Percentiles rank a stretch among this genome's conserved stretches.
Evolutionary conservation across 805 yeast species (phyloP).

Genomic region (Middelhovenomyces tepae): DNA sequence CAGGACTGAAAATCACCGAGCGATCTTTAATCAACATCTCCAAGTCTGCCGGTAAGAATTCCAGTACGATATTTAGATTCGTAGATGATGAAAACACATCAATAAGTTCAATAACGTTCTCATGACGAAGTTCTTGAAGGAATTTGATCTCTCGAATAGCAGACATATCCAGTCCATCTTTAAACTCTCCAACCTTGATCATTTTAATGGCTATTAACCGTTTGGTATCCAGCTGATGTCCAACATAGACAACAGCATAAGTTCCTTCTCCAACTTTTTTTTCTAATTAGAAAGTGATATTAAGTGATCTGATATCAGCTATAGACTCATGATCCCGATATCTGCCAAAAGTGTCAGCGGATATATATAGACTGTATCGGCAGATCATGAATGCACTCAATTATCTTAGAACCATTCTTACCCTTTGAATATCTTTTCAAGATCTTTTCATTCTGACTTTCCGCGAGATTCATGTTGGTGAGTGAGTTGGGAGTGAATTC

Average conservation of each 20-base stretch:
- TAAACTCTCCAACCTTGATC: slow-evolving; percentile 87
- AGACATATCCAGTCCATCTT: slow-evolving; percentile 96
- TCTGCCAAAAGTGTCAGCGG: no score
- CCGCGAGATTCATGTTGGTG: no score
- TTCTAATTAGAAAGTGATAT: no score
- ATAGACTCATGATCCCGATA: no score
- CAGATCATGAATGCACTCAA: no score
- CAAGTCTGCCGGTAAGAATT: slow-evolving; percentile 84
- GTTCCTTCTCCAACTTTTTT: slow-evolving; percentile 98
- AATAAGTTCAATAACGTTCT: slow-evolving; percentile 75
- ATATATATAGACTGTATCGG: no score
- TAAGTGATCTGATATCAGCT: no score
- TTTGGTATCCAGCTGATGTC: slow-evolving; percentile 48
- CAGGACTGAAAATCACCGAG: slow-evolving; percentile 64
- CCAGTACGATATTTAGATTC: slow-evolving; percentile 80
- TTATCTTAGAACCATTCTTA: no score
- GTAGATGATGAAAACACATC: slow-evolving; percentile 70
- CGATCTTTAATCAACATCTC: slow-evolving; percentile 83
- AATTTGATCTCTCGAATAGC: slow-evolving; percentile 91
- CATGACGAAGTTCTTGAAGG: slow-evolving; percentile 69
- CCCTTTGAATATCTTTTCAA: no score
- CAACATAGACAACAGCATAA: slow-evolving; percentile 85
- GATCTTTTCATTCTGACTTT: no score
- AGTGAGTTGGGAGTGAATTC: no score
- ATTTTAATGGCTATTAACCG: slow-evolving; percentile 85